These are phyloP conservation scores for Pulveroboletus sp. DNA, from an alignment of 768 basidiomycete genomes.

Conservation along the genomic window DNA sequence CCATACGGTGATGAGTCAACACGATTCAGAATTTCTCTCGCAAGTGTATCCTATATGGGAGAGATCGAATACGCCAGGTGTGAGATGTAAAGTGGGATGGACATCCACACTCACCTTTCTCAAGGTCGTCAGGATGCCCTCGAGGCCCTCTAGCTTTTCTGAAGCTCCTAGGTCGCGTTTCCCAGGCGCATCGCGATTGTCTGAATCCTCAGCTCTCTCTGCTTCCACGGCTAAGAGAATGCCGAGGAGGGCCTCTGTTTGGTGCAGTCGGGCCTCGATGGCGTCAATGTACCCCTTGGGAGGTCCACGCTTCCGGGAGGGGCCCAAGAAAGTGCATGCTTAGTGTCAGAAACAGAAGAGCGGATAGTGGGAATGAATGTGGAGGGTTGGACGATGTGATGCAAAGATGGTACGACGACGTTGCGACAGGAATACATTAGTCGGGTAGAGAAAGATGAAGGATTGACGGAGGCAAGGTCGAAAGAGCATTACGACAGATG, in stretches of 20 bases:
- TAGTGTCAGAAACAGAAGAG: no score
- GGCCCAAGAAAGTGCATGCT: slow-evolving; percentile 74
- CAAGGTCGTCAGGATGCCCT: slow-evolving; percentile 45
- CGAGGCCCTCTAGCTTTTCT: slow-evolving; percentile 12
- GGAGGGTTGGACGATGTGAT: slow-evolving; percentile 21
- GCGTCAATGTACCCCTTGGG: slow-evolving; percentile 96
- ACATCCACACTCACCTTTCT: slow-evolving; percentile 38
- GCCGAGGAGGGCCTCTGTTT: slow-evolving; percentile 85
- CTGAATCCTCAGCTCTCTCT: slow-evolving; percentile 14
- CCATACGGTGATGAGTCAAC: slow-evolving; percentile 83
- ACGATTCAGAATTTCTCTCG: slow-evolving; percentile 73
- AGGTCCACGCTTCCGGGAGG: slow-evolving; percentile 78
- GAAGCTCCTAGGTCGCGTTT: slow-evolving; percentile 1
- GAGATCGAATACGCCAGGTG: background rate
- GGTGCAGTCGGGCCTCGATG: slow-evolving; percentile 85
- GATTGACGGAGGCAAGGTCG: background rate
- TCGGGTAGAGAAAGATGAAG: slow-evolving; percentile 12
- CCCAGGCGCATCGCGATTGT: slow-evolving; percentile 27
- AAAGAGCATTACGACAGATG: slow-evolving; percentile 14
- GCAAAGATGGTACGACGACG: background rate
- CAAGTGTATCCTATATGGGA: slow-evolving; percentile 60
- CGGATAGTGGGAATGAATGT: no score
- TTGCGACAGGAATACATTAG: slow-evolving; percentile 9
- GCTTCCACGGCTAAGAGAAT: slow-evolving; percentile 56
- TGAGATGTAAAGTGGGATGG: no score